Base-by-base conservation (phyloP, 2,329 filamentous ascomycete species). In the Bipolaris bicolor region DNA sequence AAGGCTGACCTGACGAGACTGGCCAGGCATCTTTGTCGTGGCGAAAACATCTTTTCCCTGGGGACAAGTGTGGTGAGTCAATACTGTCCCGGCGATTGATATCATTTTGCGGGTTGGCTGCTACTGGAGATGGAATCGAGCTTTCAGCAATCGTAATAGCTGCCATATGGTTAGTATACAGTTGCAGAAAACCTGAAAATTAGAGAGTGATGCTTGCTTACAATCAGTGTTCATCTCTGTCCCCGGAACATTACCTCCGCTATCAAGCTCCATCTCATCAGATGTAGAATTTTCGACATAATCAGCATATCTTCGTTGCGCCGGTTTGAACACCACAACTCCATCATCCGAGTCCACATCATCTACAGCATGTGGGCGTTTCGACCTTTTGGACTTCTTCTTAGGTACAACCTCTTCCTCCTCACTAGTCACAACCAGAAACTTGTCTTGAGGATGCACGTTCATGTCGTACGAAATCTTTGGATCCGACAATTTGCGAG, bases 401-500 rank as follows among this genome's bases (percentile, higher is more conserved):
- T 29, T 37, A 22, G 41, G 26, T 6, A 16, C 16, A 10, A 37
- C 2, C 18, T 54, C 49, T 2, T 56, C 55, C 10, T 55, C 43
- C n/a, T 52, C 52, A 22, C 55, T 63, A 2, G 52, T 43, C 3
- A 64, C 29, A 18, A 55, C 51, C 2, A 68, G 56, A 34, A 63
- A 61, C 3, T 52, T 52, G 48, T 74, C 73, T 51, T 74, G 72
- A 13, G 72, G 72, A 48, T 76, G 71, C 5, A 68, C 53, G 1
- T 59, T 59, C 52, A 63, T 66, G 26, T 72, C 61, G 55, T 76
- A 75, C 1, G 63, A 60, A 15, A 64, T 49, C 16, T 65, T 62
- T 5, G 31, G 49, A 7, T 62, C 63, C 3, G 59, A 47, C 4
- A 52, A 51, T 20, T 61, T 66, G 5, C 73, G 71, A 37, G 64